Conservation (phyloP, 257 asterid species). For the Scutellaria baicalensis region DNA sequence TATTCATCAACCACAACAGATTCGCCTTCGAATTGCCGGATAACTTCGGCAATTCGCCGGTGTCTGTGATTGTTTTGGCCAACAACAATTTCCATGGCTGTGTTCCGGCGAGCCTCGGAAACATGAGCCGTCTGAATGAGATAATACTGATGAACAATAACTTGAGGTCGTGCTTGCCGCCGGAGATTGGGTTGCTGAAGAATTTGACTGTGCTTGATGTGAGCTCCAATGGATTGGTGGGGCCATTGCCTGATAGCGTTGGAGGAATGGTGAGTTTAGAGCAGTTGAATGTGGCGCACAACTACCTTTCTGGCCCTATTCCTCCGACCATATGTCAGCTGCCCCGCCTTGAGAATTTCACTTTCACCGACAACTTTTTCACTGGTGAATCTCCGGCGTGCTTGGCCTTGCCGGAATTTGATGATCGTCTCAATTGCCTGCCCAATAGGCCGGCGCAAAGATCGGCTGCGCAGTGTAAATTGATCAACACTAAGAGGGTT, state of each 20-base stretch:
- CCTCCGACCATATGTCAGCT: slow-evolving; percentile 59
- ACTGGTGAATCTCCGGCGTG: slow-evolving; percentile 74
- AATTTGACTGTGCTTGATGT: slow-evolving; percentile 69
- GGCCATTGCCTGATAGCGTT: slow-evolving; percentile 55
- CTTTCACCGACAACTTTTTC: slow-evolving; percentile 59
- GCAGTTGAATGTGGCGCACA: slow-evolving; percentile 74
- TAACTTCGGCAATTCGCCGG: slow-evolving; percentile 87
- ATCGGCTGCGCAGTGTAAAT: slow-evolving; percentile 47
- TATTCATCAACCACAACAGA: slow-evolving; percentile 73
- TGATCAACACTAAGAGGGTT: slow-evolving; percentile 44
- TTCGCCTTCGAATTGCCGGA: slow-evolving; percentile 75
- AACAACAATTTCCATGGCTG: slow-evolving; percentile 79
- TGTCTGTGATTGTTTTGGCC: slow-evolving; percentile 74
- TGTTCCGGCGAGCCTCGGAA: slow-evolving; percentile 70
- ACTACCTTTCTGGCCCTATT: slow-evolving; percentile 49
- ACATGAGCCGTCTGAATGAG: slow-evolving; percentile 70
- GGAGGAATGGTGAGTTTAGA: slow-evolving; percentile 72
- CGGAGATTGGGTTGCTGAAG: slow-evolving; percentile 61
- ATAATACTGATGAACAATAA: slow-evolving; percentile 59
- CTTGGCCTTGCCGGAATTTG: slow-evolving; percentile 48
- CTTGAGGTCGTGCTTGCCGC: slow-evolving; percentile 73
- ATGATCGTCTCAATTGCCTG: slow-evolving; percentile 66
- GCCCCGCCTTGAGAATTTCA: slow-evolving; percentile 65
- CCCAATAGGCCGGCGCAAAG: slow-evolving; percentile 58
- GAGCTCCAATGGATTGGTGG: slow-evolving; percentile 56